phyloP scores from a whole-genome alignment of 192 early-diverging fungal species.

The Allomyces macrogynus region DNA sequence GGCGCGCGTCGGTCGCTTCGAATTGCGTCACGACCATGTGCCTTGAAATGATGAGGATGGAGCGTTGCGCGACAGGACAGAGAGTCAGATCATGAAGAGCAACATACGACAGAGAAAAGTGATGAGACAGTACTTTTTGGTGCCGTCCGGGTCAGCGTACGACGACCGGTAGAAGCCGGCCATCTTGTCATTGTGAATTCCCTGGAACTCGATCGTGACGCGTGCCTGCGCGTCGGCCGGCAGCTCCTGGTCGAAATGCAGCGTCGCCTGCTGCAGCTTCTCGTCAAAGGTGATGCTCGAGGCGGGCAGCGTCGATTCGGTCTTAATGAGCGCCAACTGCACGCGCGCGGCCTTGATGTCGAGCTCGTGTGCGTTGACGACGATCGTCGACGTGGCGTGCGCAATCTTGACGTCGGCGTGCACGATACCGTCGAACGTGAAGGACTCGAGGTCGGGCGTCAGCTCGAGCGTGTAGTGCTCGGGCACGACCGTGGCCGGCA shows the following conservation, averaged over 20 bases:
- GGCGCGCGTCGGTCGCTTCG: conserved; percentile 75
- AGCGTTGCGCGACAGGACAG: neutral
- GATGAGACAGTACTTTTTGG: neutral
- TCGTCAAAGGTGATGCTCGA: conserved; percentile 22
- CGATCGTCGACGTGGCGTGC: conserved; percentile 37
- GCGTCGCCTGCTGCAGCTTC: conserved; percentile 22
- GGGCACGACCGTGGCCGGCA: conserved; percentile 69
- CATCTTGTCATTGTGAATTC: conserved; percentile 37
- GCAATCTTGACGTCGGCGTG: conserved; percentile 32
- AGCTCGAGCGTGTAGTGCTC: conserved; percentile 61
- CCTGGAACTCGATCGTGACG: conserved; percentile 36
- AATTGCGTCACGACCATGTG: conserved; percentile 88
- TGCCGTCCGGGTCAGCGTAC: conserved; percentile 42
- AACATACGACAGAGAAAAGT: neutral
- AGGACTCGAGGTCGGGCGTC: conserved; percentile 58
- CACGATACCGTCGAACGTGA: conserved; percentile 61
- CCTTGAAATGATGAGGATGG: conserved; percentile 15
- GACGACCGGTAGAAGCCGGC: conserved; percentile 79
- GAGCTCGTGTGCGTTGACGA: conserved; percentile 44
- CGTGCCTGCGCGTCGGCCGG: conserved; percentile 23
- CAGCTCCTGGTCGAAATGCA: conserved; percentile 37
- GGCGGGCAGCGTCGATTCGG: conserved; percentile 19
- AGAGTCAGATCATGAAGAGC: neutral
- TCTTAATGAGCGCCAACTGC: conserved; percentile 12
- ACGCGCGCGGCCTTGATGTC: conserved; percentile 32